phyloP scores from a whole-genome alignment of 2,329 filamentous ascomycete genomes.

The Colletotrichum plurivorum region DNA sequence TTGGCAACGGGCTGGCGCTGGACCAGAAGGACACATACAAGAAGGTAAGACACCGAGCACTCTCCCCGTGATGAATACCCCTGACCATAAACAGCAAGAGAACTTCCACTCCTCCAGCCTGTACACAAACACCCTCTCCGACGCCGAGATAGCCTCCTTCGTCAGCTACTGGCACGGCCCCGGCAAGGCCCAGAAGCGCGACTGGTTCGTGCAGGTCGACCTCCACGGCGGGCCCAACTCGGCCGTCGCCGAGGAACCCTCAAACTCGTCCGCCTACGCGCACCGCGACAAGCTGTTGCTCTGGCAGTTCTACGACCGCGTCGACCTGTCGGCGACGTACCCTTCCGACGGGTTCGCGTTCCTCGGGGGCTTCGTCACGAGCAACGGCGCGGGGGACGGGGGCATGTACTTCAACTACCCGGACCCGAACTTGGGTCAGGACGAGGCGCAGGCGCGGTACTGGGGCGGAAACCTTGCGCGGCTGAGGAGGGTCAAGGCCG shows the following conservation, averaged over 20 bases:
- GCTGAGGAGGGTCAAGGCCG: slow-evolving; percentile 52
- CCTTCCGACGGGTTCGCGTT: slow-evolving; percentile 51
- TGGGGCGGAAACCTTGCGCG: slow-evolving; percentile 52
- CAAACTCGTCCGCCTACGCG: slow-evolving; percentile 51
- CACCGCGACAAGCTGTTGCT: slow-evolving; percentile 63
- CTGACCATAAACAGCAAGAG: slow-evolving; percentile 42
- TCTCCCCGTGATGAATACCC: too few relatives aligned
- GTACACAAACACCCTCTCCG: slow-evolving; percentile 45
- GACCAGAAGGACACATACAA: slow-evolving; percentile 48
- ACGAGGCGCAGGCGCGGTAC: slow-evolving; percentile 52
- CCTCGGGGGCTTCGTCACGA: slow-evolving; percentile 52
- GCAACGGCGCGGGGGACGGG: slow-evolving; percentile 47
- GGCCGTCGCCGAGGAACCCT: slow-evolving; percentile 47
- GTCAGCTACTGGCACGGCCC: slow-evolving; percentile 46
- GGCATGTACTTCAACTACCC: slow-evolving; percentile 60
- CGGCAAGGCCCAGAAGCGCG: slow-evolving; percentile 44
- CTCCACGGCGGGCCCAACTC: slow-evolving; percentile 54
- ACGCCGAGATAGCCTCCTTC: slow-evolving; percentile 43
- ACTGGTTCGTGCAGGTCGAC: slow-evolving; percentile 54
- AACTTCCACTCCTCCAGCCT: slow-evolving; percentile 49
- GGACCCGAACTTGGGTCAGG: slow-evolving; percentile 52
- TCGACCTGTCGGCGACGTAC: slow-evolving; percentile 47
- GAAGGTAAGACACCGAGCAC: neutral
- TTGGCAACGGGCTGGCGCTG: slow-evolving; percentile 48
- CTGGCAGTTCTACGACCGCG: slow-evolving; percentile 61